Evolutionary conservation across 164 flowering plant genomes (phyloP).

Genomic region (Umbilicus rupestris): DNA sequence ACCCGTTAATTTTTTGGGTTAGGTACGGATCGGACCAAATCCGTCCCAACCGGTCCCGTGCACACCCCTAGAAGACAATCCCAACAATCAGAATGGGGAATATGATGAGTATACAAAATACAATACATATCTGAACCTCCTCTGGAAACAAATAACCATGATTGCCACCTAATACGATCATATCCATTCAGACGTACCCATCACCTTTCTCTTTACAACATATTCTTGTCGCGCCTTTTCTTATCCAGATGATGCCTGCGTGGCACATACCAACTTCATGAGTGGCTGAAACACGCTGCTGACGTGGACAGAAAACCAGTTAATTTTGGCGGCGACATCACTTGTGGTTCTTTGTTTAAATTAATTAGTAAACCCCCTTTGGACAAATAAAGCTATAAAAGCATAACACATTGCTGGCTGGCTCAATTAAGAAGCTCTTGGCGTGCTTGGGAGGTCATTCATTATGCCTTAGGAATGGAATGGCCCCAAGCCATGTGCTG

Average conservation of each 20-base stretch:
- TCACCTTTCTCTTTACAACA: no score
- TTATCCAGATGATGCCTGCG: neutral
- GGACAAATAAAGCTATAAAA: neutral
- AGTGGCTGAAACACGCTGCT: neutral
- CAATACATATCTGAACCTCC: no score
- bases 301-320: conserved; percentile 1
- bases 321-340: neutral
- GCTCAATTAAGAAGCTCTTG: neutral
- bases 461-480: neutral
- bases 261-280: neutral
- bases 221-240: neutral
- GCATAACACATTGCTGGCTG: neutral
- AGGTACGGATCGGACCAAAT: no score
- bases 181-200: no score
- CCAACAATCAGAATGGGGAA: no score
- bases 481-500: no score
- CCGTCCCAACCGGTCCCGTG: no score
- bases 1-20: no score
- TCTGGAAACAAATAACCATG: no score
- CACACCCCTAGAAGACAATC: no score
- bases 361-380: neutral
- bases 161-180: no score
- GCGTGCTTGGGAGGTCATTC: neutral
- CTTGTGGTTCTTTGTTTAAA: neutral
- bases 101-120: no score